Percentiles rank a stretch among this genome's conserved stretches.
Conservation (phyloP, 176 grass and related monocot species). For the Raddia guianensis region DNA sequence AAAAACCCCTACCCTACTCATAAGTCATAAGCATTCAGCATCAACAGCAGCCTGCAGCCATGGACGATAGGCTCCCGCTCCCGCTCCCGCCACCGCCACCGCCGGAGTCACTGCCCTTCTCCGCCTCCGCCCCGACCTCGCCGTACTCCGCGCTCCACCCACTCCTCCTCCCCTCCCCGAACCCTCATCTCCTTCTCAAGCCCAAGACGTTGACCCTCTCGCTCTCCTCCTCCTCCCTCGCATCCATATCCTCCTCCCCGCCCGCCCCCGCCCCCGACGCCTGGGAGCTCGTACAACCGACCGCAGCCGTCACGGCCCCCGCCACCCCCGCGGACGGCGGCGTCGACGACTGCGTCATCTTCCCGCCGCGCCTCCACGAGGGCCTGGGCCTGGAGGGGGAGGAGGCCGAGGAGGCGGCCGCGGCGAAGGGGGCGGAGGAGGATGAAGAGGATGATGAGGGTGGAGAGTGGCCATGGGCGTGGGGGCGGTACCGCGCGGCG, state of each 20-base stretch:
- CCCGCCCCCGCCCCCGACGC: slow-evolving; percentile 37
- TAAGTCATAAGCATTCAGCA: too few relatives aligned
- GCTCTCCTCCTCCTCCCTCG: slow-evolving; percentile 54
- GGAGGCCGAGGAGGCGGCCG: slow-evolving; percentile 27
- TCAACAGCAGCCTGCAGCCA: slow-evolving; percentile 27
- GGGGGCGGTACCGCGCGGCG: slow-evolving; percentile 34
- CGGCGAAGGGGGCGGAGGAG: slow-evolving; percentile 32
- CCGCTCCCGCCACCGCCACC: background rate
- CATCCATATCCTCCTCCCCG: slow-evolving; percentile 49
- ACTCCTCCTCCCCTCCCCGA: slow-evolving; percentile 41
- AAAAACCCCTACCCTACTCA: background rate
- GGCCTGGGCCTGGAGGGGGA: slow-evolving; percentile 50
- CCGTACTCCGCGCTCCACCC: slow-evolving; percentile 51
- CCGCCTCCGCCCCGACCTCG: slow-evolving; percentile 2
- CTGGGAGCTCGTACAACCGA: slow-evolving; percentile 47
- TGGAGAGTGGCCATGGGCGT: slow-evolving; percentile 11
- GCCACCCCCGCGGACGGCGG: slow-evolving; percentile 26
- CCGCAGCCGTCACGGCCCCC: background rate
- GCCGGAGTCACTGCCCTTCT: slow-evolving; percentile 15
- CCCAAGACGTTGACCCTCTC: slow-evolving; percentile 53
- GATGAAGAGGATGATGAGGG: background rate
- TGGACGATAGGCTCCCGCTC: slow-evolving; percentile 24
- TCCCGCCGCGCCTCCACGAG: slow-evolving; percentile 52
- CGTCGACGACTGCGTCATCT: slow-evolving; percentile 57
- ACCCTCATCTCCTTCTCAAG: slow-evolving; percentile 54